Percentiles rank a stretch among this genome's conserved stretches.
phyloP scores from a whole-genome alignment of 352 stramenopile species.

The Pythium vanterpoolii region DNA sequence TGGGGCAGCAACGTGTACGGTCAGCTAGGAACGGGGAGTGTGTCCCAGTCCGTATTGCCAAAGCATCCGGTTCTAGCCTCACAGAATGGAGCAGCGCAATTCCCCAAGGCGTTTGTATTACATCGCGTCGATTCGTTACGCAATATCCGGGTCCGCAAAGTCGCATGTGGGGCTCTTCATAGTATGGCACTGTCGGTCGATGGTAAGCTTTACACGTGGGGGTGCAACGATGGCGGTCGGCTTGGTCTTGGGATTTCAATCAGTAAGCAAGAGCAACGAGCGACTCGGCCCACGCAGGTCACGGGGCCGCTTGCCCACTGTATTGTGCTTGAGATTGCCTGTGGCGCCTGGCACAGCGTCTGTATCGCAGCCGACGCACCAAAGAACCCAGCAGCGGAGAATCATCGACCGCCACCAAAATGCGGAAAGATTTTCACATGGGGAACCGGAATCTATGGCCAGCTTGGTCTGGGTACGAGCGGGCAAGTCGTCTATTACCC shows the following conservation, averaged over 20 bases:
- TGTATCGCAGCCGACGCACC: slow-evolving; percentile 39
- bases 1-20: slow-evolving; percentile 79
- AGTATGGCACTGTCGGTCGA: slow-evolving; percentile 82
- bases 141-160: slow-evolving; percentile 55
- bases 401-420: neutral
- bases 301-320: slow-evolving; percentile 30
- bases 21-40: slow-evolving; percentile 43
- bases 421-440: slow-evolving; percentile 48
- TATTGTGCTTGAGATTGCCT: slow-evolving; percentile 53
- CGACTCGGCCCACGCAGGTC: slow-evolving; percentile 34
- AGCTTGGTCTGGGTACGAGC: slow-evolving; percentile 45
- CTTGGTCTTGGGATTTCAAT: slow-evolving; percentile 29
- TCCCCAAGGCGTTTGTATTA: slow-evolving; percentile 54
- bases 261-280: slow-evolving; percentile 17
- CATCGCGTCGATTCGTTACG: slow-evolving; percentile 53
- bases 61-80: slow-evolving; percentile 10
- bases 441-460: slow-evolving; percentile 72
- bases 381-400: slow-evolving; percentile 12
- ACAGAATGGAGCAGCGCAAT: slow-evolving; percentile 13
- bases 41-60: neutral
- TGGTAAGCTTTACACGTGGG: slow-evolving; percentile 92
- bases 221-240: slow-evolving; percentile 86
- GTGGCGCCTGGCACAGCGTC: slow-evolving; percentile 69
- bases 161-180: slow-evolving; percentile 90
- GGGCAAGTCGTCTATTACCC: slow-evolving; percentile 46